Evolutionary conservation across 2,329 filamentous ascomycete species (phyloP), one percentile per base, ranked within the genome.

Genomic region (Epichloe sibirici): DNA sequence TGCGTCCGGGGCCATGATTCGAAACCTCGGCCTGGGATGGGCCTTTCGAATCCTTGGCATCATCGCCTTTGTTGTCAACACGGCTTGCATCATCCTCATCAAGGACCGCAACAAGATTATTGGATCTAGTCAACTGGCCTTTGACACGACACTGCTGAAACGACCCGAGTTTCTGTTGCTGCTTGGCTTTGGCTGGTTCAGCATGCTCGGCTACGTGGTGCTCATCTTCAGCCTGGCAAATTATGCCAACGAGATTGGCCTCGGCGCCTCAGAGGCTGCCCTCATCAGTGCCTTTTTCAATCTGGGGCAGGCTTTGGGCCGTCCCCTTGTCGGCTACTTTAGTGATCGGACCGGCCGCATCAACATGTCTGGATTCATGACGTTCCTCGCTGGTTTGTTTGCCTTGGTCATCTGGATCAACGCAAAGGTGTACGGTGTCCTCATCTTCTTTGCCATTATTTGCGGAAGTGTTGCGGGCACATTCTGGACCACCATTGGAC

Each of bases 211-310:
- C 5, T 91, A 91, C 60, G 75, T 87, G 28, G 83, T 88, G 4
- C 74, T 90, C n/a, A 75, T 90, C 45, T 91, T 90, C 66, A 85
- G 81, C 11, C 69, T 90, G 45, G 82, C 86, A 13, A 86, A 84
- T 63, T 91, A 89, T 62, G 83, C 83, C 39, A 75, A 78, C 52
- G 76, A 75, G 4, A 78, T 90, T 44, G 86, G 86, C 1, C 75
- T 90, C 34, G 74, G 74, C 1, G 72, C 85, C 2, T 74, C 77
- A 5, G 81, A 90, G 61, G 86, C 84, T 6, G 82, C 82, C 0
- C 72, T 89, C 15, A 74, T 88, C 45, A 83, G 81, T n/a, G 87
- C 87, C 4, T 67, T 90, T 39, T 76, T 90, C 59, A 90, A 88
- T 63, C 62, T 81, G n/a, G 74, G 74, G 0, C 79, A 83, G 62